Evolutionary conservation across 2,329 filamentous ascomycete species (phyloP).

Genomic region (Colletotrichum endophyticum): DNA sequence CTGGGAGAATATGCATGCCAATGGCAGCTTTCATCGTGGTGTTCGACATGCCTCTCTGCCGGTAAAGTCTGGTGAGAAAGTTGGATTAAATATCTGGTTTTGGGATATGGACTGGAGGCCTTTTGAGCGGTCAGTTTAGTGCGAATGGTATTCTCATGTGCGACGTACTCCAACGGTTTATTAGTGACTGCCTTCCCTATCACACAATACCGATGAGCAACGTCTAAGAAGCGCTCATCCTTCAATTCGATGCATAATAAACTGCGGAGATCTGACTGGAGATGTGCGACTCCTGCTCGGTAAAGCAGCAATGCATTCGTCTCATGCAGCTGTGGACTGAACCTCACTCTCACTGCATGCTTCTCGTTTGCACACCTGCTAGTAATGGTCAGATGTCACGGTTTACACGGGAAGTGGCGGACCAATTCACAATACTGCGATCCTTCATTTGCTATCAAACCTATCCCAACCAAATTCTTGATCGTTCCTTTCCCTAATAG

Average conservation of each 20-base stretch:
- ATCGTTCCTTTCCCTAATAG: neutral
- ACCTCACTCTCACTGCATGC: neutral
- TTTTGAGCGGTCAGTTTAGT: fast-evolving
- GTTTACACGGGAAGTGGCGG: neutral
- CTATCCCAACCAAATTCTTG: neutral
- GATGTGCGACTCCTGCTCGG: neutral
- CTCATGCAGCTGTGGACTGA: neutral
- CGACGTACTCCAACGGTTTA: neutral
- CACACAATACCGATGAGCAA: neutral
- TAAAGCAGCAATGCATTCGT: neutral
- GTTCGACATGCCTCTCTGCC: neutral
- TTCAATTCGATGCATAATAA: neutral
- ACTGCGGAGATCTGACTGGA: neutral
- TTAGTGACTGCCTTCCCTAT: neutral
- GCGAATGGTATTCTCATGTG: neutral
- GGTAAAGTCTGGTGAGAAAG: neutral
- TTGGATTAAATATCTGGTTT: neutral
- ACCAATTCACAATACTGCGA: neutral
- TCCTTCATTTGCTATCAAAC: neutral
- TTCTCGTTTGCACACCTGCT: neutral
- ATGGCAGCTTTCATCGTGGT: neutral
- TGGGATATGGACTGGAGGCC: neutral
- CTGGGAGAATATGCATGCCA: neutral
- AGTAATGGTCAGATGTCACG: neutral
- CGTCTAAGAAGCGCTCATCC: neutral